Conservation (phyloP, 306 rosid genomes). For the Trichosanthes cucumerina region DNA sequence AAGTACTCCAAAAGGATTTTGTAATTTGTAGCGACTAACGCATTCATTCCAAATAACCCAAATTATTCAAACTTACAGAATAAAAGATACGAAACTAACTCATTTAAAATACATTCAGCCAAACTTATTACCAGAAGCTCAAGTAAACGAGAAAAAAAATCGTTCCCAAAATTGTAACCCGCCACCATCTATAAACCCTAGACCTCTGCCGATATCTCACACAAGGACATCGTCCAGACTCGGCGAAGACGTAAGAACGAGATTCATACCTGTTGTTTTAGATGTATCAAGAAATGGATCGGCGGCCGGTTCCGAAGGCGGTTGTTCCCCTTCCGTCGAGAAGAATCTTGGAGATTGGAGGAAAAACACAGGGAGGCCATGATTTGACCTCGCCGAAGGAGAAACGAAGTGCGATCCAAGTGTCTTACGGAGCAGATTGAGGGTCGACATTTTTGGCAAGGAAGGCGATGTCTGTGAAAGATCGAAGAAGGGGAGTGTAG, state of each 20-base stretch:
- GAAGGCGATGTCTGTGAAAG: background rate
- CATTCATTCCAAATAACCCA: background rate
- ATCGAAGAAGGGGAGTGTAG: background rate
- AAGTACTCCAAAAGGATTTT: background rate
- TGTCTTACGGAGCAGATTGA: constrained; percentile 38
- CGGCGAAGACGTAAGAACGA: background rate
- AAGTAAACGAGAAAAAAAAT: too few species aligned
- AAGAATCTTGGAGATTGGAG: constrained; percentile 24
- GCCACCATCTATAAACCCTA: constrained; percentile 14
- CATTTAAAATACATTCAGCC: background rate
- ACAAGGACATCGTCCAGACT: background rate
- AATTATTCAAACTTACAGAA: background rate
- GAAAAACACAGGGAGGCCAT: constrained; percentile 18
- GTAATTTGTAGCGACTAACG: background rate
- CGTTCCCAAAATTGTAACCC: background rate
- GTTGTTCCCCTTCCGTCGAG: constrained; percentile 48
- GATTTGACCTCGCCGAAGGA: constrained; percentile 11
- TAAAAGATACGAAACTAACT: background rate
- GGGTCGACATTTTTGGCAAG: constrained; percentile 25
- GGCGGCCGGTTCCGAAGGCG: constrained; percentile 19
- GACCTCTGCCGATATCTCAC: background rate
- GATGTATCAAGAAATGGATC: constrained; percentile 20
- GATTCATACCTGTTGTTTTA: constrained; percentile 24
- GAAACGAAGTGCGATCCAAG: constrained; percentile 28
- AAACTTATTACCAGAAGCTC: background rate